phyloP scores from a whole-genome alignment of 768 basidiomycete genomes.

The Leccinum boreale region DNA sequence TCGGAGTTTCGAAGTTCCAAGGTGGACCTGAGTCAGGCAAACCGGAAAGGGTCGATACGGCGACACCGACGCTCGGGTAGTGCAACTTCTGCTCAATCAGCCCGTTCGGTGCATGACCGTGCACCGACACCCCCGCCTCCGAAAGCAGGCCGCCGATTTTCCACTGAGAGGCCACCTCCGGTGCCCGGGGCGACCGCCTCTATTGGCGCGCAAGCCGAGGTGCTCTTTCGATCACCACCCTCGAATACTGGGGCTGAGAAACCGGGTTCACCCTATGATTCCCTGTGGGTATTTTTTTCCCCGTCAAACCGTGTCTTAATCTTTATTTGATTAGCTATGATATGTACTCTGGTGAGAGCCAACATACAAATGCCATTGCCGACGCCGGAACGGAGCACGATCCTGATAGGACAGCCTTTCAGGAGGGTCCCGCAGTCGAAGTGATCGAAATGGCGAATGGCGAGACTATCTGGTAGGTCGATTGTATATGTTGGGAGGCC shows the following conservation, averaged over 20 bases:
- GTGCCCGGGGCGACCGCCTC: conserved; percentile 61
- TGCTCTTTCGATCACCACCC: conserved; percentile 38
- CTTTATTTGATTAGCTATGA: conserved; percentile 56
- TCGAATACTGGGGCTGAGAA: conserved; percentile 52
- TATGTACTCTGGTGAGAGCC: conserved; percentile 68
- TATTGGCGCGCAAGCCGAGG: conserved; percentile 39
- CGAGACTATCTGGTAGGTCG: conserved; percentile 75
- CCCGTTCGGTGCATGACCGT: conserved; percentile 75
- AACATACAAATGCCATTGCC: conserved; percentile 34
- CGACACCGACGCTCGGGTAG: conserved; percentile 63
- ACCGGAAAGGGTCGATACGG: conserved; percentile 49
- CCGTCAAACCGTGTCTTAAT: conserved; percentile 13
- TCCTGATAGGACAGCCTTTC: conserved; percentile 26
- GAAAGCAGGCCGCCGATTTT: conserved; percentile 59
- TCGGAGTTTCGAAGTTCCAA: conserved; percentile 60
- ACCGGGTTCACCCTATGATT: conserved; percentile 71
- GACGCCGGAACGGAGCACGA: conserved; percentile 30
- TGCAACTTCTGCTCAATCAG: conserved; percentile 54
- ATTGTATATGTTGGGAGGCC: neutral
- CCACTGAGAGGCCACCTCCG: conserved; percentile 63
- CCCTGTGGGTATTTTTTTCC: conserved; percentile 53
- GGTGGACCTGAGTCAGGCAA: conserved; percentile 51
- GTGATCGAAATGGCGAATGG: conserved; percentile 84
- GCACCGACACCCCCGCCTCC: conserved; percentile 85
- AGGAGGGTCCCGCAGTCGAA: conserved; percentile 64